A percentile compares a stretch with the other conserved stretches of the same genome.
Conservation (phyloP, 257 asterid species). For the Penstemon barbatus region DNA sequence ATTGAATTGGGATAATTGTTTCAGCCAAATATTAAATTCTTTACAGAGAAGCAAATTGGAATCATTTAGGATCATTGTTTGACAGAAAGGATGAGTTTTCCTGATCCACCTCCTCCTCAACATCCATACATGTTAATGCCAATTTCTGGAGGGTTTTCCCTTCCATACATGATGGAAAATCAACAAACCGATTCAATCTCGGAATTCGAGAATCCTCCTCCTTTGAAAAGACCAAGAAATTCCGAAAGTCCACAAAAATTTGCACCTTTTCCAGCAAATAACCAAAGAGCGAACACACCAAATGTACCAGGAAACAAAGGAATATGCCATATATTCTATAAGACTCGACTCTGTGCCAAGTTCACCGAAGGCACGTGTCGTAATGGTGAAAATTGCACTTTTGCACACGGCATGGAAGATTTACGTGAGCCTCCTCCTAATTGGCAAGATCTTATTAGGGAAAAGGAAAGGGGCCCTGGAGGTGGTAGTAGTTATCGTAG, state of each 20-base stretch:
- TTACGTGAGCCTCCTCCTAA: slow-evolving; percentile 74
- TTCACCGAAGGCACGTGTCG: slow-evolving; percentile 65
- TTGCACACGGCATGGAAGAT: slow-evolving; percentile 78
- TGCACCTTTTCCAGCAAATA: slow-evolving; percentile 29
- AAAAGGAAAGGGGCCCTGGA: slow-evolving; percentile 52
- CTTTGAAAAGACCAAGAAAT: slow-evolving; percentile 40
- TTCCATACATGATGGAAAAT: slow-evolving; percentile 32
- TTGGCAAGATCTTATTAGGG: slow-evolving; percentile 78
- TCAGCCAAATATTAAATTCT: slow-evolving; percentile 12
- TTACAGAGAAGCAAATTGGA: slow-evolving; percentile 1
- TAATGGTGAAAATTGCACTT: slow-evolving; percentile 76
- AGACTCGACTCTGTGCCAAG: slow-evolving; percentile 71
- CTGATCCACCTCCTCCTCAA: slow-evolving; percentile 47
- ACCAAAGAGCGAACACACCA: slow-evolving; percentile 42
- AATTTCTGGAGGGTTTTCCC: slow-evolving; percentile 45
- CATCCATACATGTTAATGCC: slow-evolving; percentile 35
- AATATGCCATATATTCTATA: slow-evolving; percentile 71
- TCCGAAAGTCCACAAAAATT: slow-evolving; percentile 38
- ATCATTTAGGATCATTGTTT: slow-evolving; percentile 10
- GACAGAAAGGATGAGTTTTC: slow-evolving; percentile 54
- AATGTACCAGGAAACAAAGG: slow-evolving; percentile 45
- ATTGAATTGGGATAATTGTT: slow-evolving; percentile 22
- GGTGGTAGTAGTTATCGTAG: slow-evolving; percentile 25
- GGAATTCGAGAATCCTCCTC: slow-evolving; percentile 43
- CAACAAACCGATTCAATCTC: slow-evolving; percentile 36